These are phyloP conservation scores for Calonectria montana DNA, from an alignment of 2,329 filamentous ascomycete species.

Conservation along the genomic window DNA sequence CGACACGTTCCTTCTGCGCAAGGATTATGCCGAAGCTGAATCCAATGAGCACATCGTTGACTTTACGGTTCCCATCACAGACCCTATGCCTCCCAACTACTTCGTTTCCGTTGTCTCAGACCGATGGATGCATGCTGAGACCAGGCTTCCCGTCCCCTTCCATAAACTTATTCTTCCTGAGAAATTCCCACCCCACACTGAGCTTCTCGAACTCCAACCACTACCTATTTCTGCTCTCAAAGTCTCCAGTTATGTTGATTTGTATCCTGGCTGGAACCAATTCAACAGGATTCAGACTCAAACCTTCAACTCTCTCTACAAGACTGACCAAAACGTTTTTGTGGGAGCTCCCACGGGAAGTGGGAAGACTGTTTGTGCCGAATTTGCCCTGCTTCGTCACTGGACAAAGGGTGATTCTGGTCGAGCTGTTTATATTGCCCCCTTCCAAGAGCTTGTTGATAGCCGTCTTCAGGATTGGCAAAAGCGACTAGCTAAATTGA, in stretches of 20 bases:
- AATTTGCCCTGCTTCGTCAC: constrained; percentile 90
- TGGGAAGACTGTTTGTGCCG: constrained; percentile 96
- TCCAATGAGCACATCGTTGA: constrained; percentile 95
- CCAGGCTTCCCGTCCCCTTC: constrained; percentile 91
- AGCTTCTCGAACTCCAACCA: constrained; percentile 90
- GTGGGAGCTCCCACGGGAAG: constrained; percentile 93
- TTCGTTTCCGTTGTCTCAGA: constrained; percentile 96
- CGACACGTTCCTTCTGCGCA: constrained; percentile 91
- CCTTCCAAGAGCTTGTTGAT: constrained; percentile 94
- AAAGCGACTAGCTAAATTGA: constrained; percentile 76
- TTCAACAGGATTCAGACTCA: constrained; percentile 99
- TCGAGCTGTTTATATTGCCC: constrained; percentile 92
- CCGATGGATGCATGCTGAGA: constrained; percentile 98
- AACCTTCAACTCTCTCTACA: constrained; percentile 93
- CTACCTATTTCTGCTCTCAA: constrained; percentile 91
- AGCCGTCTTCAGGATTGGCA: constrained; percentile 86
- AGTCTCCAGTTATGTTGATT: constrained; percentile 79
- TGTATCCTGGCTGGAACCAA: constrained; percentile 86
- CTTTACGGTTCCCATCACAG: constrained; percentile 95
- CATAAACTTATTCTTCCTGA: constrained; percentile 94
- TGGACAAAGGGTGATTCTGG: constrained; percentile 73
- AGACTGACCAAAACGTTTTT: constrained; percentile 93
- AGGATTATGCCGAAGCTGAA: constrained; percentile 86
- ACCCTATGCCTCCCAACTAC: constrained; percentile 98
- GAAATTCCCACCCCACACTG: constrained; percentile 94